These are phyloP conservation scores for Chloropicon primus DNA, from an alignment of 139 green algal species.

Conservation along the genomic window DNA sequence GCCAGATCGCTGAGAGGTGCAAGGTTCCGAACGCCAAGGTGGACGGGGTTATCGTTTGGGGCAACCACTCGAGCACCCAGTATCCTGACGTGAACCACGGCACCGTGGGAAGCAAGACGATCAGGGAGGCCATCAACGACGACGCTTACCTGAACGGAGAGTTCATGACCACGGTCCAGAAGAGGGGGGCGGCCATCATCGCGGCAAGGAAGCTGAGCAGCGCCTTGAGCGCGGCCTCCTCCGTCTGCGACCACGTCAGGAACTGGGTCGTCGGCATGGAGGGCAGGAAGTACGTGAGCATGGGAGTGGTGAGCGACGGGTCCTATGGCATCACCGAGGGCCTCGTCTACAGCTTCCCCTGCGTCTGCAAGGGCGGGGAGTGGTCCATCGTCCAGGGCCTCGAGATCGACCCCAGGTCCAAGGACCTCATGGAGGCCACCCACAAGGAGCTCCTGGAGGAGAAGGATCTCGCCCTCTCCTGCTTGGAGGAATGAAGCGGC, in stretches of 20 bases:
- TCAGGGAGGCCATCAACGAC: conserved; percentile 36
- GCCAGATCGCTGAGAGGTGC: conserved; percentile 57
- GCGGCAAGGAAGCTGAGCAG: conserved; percentile 68
- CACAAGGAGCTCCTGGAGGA: conserved; percentile 77
- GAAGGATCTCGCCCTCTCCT: conserved; percentile 23
- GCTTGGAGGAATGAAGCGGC: not conserved
- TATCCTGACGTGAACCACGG: conserved; percentile 90
- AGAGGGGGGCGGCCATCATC: conserved; percentile 88
- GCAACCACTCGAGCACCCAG: conserved; percentile 88
- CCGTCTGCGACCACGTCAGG: conserved; percentile 78
- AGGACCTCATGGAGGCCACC: conserved; percentile 57
- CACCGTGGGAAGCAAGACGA: conserved; percentile 56
- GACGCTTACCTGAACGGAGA: conserved; percentile 66
- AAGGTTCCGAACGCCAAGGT: conserved; percentile 53
- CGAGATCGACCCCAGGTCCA: conserved; percentile 49
- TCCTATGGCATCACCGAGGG: conserved; percentile 55
- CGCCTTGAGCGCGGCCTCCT: conserved; percentile 74
- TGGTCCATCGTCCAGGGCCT: conserved; percentile 33
- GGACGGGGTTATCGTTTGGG: conserved; percentile 92
- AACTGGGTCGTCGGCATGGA: conserved; percentile 78
- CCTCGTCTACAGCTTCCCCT: conserved; percentile 77
- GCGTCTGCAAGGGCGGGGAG: conserved; percentile 49
- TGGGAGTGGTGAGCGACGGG: conserved; percentile 81
- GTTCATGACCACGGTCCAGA: conserved; percentile 79
- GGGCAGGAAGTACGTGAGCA: conserved; percentile 53